phyloP scores from a whole-genome alignment of 1,139 yeast genomes.

The Hemisphaericaspora subhashii region DNA sequence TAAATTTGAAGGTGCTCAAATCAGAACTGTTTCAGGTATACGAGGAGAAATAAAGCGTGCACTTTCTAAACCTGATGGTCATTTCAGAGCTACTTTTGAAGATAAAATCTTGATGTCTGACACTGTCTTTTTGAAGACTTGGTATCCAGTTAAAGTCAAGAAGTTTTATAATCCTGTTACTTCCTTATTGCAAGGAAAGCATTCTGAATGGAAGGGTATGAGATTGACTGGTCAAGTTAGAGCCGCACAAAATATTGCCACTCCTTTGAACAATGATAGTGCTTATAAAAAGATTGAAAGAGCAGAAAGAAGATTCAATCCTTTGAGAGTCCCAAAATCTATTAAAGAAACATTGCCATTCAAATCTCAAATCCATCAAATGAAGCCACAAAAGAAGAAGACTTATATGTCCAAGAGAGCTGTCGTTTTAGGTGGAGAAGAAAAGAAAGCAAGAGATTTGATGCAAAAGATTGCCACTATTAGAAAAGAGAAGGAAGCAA shows the following conservation, averaged over 20 bases:
- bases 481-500: constrained; percentile 81
- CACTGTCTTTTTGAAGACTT: constrained; percentile 84
- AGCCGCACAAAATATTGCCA: constrained; percentile 65
- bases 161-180: constrained; percentile 96
- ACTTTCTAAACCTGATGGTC: constrained; percentile 92
- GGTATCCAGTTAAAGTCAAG: constrained; percentile 94
- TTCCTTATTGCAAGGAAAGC: constrained; percentile 72
- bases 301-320: constrained; percentile 81
- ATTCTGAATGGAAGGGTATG: constrained; percentile 94
- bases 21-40: constrained; percentile 94
- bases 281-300: constrained; percentile 81
- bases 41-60: constrained; percentile 98
- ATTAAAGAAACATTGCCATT: constrained; percentile 81
- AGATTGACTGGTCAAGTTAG: constrained; percentile 91
- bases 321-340: constrained; percentile 80
- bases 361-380: constrained; percentile 82
- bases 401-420: constrained; percentile 91
- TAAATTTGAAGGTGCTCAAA: constrained; percentile 95
- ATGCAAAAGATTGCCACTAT: constrained; percentile 85
- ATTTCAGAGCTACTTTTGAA: constrained; percentile 96
- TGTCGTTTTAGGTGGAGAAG: constrained; percentile 88
- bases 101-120: constrained; percentile 92
- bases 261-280: constrained; percentile 69
- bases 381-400: constrained; percentile 84
- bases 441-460: constrained; percentile 87